Evolutionary conservation across 345 rosid species (phyloP).

Genomic region (Gossypium australe): DNA sequence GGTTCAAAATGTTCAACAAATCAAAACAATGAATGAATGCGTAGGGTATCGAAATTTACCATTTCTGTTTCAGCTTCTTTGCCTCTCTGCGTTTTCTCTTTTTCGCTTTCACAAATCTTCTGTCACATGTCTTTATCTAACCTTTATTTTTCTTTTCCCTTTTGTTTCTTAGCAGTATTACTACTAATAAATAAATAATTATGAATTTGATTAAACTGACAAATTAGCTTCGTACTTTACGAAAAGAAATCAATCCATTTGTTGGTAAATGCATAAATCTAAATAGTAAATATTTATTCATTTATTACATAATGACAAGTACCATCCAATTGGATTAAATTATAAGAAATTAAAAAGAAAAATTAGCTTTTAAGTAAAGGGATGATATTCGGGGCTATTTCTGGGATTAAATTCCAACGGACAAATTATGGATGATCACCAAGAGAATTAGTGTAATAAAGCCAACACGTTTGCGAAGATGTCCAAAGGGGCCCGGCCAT

Average conservation of each 20-base stretch:
- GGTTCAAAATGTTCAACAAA: neutral
- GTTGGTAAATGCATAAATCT: neutral
- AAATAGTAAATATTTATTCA: too few relatives aligned
- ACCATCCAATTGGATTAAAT: neutral
- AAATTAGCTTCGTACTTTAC: neutral
- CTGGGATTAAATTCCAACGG: slow-evolving; percentile 1
- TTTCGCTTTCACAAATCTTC: neutral
- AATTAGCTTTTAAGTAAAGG: neutral
- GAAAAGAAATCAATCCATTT: neutral
- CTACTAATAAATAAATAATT: neutral
- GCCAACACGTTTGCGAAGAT: neutral
- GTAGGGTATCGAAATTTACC: neutral
- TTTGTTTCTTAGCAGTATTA: neutral
- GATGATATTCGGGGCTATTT: neutral
- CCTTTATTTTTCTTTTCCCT: neutral
- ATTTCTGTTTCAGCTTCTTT: neutral
- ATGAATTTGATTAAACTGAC: neutral
- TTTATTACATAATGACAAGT: neutral
- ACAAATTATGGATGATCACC: neutral
- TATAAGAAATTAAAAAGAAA: too few relatives aligned
- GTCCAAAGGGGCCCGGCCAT: neutral
- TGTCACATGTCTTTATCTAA: neutral
- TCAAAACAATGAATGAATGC: neutral
- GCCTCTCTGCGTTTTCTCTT: neutral
- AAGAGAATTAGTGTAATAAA: neutral